Evolutionary conservation across 352 stramenopile genomes (phyloP), one percentile per base, ranked within the genome.

Genomic region (Globisporangium yorkense): DNA sequence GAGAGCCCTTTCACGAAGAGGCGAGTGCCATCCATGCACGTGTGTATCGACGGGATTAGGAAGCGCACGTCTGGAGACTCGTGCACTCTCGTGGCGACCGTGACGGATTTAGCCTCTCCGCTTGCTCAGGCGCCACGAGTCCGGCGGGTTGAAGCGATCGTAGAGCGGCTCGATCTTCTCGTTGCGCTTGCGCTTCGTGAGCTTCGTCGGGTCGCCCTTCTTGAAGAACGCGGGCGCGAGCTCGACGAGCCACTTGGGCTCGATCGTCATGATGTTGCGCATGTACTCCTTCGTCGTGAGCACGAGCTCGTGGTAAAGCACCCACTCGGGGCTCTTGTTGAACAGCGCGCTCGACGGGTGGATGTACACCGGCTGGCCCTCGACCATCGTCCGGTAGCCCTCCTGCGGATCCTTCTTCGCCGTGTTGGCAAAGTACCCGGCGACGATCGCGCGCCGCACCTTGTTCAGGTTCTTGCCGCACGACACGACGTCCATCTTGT

Each of bases 161-260:
- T 97, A 98, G 16, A 99, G 80, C 39, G 97, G 97, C 67, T 99
- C 96, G 62, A 99, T 99, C 80, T 99, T 99, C 78, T 99, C 95
- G 68, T 96, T 98, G 43, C 96, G 90, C 70, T 99, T 99, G 53
- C 89, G 84, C 74, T 97, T 98, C 9, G 96, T 98, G 44, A 99
- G 90, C 70, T 98, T 98, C 62, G 98, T 98, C 9, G 96, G 92
- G 71, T 99, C 97, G 13, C 96, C 94, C 63, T 96, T 94, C 72
- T 98, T 98, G 75, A 99, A 99, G 63, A 88, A 97, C 33, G 88
- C 90, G 0, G 95, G 95, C 10, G 94, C 96, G 16, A 99, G 74
- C 77, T 99, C 96, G 29, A 98, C 88, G 18, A 99, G 87, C 97
- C 97, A 99, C 68, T 99, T 99, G 20, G 97, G 91, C 77, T 99